phyloP scores from a whole-genome alignment of 2,329 filamentous ascomycete genomes.

The Ceratocystis variospora region DNA sequence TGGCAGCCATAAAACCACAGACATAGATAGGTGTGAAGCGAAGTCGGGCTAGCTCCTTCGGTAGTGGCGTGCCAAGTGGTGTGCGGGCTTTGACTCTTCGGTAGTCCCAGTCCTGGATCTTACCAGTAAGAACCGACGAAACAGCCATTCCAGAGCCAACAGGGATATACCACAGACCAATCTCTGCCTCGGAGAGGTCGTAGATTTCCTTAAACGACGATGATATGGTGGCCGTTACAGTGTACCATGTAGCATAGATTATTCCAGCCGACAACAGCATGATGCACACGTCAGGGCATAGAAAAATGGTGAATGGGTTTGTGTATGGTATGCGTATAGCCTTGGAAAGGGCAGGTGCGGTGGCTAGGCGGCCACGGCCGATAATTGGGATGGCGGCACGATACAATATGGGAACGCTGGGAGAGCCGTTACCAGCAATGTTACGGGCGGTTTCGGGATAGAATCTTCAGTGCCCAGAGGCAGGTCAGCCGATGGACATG shows the following conservation, averaged over 20 bases:
- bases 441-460: constrained; percentile 26
- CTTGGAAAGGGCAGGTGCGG: neutral
- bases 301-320: constrained; percentile 26
- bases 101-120: constrained; percentile 26
- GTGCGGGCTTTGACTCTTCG: constrained; percentile 20
- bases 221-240: constrained; percentile 27
- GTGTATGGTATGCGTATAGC: constrained; percentile 11
- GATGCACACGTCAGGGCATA: constrained; percentile 25
- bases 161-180: constrained; percentile 26
- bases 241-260: constrained; percentile 27
- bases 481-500: neutral
- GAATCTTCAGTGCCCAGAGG: constrained; percentile 13
- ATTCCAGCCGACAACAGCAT: constrained; percentile 26
- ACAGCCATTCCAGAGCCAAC: constrained; percentile 26
- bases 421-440: constrained; percentile 24
- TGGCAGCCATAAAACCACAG: constrained; percentile 21
- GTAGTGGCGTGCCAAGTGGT: constrained; percentile 20
- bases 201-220: constrained; percentile 25
- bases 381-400: constrained; percentile 21
- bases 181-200: constrained; percentile 25
- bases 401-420: constrained; percentile 19
- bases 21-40: constrained; percentile 23
- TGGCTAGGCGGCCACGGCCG: constrained; percentile 2
- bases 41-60: constrained; percentile 24
- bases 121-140: constrained; percentile 24